These are phyloP conservation scores for Xylaria venustula DNA, from an alignment of 495 filamentous ascomycete genomes.

Conservation along the genomic window DNA sequence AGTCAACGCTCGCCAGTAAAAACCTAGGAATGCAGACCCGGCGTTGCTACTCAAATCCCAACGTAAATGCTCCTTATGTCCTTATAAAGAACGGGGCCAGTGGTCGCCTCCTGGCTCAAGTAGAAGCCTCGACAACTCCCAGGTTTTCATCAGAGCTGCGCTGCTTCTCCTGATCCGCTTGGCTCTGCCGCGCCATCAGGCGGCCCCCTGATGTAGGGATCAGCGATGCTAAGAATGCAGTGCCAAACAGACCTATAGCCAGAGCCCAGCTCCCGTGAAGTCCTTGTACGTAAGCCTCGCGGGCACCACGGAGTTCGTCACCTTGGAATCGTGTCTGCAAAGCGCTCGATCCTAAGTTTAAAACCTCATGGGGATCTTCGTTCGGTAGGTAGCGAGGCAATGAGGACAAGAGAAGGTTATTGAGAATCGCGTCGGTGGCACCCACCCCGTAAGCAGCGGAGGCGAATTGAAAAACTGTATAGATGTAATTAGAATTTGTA, in stretches of 20 bases:
- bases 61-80: too few species aligned
- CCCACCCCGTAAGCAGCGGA: not conserved
- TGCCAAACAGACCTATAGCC: not conserved
- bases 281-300: not conserved
- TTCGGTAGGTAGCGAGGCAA: not conserved
- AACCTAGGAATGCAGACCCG: too few species aligned
- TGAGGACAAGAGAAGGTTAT: not conserved
- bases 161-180: too few species aligned
- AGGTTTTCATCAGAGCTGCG: too few species aligned
- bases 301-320: not conserved
- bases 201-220: too few species aligned
- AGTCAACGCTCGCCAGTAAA: too few species aligned
- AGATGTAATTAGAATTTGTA: constrained; percentile 52
- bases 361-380: not conserved
- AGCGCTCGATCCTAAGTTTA: not conserved
- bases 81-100: too few species aligned
- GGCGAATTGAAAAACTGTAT: constrained; percentile 22
- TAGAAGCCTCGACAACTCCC: too few species aligned
- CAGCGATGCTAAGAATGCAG: not conserved
- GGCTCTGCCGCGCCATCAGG: too few species aligned
- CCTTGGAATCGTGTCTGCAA: not conserved
- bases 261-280: not conserved
- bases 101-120: too few species aligned
- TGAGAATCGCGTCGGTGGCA: not conserved
- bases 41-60: too few species aligned